These are phyloP conservation scores for Hypericum androsaemum DNA, from an alignment of 345 rosid species.

Conservation along the genomic window DNA sequence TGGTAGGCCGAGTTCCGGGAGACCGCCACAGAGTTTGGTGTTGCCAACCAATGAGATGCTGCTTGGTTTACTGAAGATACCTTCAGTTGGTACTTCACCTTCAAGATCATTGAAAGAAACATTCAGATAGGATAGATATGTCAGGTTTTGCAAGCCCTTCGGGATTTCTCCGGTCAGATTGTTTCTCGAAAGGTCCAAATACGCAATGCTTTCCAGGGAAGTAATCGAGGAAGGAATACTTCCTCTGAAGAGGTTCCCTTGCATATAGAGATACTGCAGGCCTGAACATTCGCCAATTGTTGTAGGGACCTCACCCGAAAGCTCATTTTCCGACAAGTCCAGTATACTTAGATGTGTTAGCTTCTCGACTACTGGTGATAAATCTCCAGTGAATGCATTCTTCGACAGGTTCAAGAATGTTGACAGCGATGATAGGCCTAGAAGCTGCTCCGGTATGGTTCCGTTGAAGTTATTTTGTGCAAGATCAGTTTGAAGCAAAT, in stretches of 20 bases:
- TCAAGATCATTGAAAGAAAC: conserved; percentile 17
- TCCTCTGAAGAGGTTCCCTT: conserved; percentile 13
- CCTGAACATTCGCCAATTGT: conserved; percentile 12
- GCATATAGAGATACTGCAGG: conserved; percentile 11
- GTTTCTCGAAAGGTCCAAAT: conserved; percentile 17
- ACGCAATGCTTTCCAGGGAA: conserved; percentile 11
- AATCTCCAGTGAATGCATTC: conserved; percentile 22
- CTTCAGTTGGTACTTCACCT: conserved; percentile 15
- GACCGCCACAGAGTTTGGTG: conserved; percentile 13
- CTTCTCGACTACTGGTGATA: conserved; percentile 18
- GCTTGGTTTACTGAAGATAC: conserved; percentile 13
- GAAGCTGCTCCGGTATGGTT: conserved; percentile 19
- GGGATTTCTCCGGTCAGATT: conserved; percentile 19
- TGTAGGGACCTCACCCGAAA: conserved; percentile 22
- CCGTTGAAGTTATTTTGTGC: conserved; percentile 26
- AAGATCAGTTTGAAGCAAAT: conserved; percentile 12
- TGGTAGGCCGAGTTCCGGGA: not conserved
- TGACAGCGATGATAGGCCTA: conserved; percentile 22
- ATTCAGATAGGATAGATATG: conserved; percentile 1
- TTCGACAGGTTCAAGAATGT: conserved; percentile 18
- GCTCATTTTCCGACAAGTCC: conserved; percentile 15
- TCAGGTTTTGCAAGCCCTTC: too few species aligned
- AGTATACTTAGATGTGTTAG: conserved; percentile 11
- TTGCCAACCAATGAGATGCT: conserved; percentile 5
- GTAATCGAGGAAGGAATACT: conserved; percentile 13